Evolutionary conservation across 192 early-diverging fungal species (phyloP).

Genomic region (Oehlia diaphana): DNA sequence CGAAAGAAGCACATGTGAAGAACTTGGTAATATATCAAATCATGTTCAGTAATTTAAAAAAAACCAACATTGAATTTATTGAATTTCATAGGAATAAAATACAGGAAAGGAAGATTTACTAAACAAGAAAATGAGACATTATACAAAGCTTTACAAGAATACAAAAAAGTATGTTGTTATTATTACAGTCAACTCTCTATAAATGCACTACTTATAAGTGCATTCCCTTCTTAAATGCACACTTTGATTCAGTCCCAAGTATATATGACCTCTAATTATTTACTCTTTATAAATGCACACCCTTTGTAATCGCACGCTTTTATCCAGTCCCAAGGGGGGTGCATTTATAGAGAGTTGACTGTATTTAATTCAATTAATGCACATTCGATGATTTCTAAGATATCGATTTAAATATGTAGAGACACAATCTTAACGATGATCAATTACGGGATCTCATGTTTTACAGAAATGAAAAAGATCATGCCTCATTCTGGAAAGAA

Average conservation of each 20-base stretch:
- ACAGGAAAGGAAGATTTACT: conserved; percentile 15
- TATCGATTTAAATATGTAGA: not conserved
- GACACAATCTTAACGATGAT: not conserved
- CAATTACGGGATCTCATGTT: not conserved
- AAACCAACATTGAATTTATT: not conserved
- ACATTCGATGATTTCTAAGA: conserved; percentile 12
- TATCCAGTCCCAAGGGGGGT: too few relatives aligned
- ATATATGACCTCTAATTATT: too few relatives aligned
- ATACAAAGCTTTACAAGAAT: conserved; percentile 29
- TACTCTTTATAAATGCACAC: too few relatives aligned
- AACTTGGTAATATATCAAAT: not conserved
- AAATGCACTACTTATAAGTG: too few relatives aligned
- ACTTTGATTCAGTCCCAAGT: too few relatives aligned
- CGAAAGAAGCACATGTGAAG: not conserved
- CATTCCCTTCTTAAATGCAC: too few relatives aligned
- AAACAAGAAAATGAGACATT: conserved; percentile 30
- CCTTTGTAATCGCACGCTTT: too few relatives aligned
- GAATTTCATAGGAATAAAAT: conserved; percentile 15
- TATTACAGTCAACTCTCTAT: too few relatives aligned
- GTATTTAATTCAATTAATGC: conserved; percentile 1
- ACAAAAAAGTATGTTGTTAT: conserved; percentile 22
- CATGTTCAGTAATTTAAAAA: not conserved
- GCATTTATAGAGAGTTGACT: too few relatives aligned
- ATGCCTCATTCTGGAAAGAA: conserved; percentile 33
- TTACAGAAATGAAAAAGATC: conserved; percentile 26